phyloP scores from a whole-genome alignment of 208 protist species.

The Trypanosoma cruzi region DNA sequence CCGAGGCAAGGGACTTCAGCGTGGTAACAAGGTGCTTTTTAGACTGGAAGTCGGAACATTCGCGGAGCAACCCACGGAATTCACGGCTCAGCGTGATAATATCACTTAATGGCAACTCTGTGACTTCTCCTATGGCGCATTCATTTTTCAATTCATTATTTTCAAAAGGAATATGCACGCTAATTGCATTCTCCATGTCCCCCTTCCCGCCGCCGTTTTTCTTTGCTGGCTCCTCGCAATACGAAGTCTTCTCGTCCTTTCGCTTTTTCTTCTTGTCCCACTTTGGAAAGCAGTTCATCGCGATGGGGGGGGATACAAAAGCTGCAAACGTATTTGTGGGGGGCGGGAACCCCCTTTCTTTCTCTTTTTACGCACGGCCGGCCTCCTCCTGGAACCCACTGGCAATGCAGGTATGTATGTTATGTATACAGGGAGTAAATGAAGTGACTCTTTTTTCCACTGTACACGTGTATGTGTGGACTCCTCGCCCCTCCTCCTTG shows the following conservation, averaged over 20 bases:
- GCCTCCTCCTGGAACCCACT: too few species aligned
- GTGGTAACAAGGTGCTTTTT: slow-evolving; percentile 16
- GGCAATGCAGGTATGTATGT: too few species aligned
- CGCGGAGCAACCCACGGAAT: slow-evolving; percentile 14
- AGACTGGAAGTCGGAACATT: slow-evolving; percentile 2
- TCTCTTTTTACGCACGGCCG: too few species aligned
- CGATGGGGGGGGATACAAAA: too few species aligned
- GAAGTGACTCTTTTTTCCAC: too few species aligned
- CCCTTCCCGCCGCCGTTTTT: background rate
- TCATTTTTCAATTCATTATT: background rate
- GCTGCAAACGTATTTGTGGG: background rate
- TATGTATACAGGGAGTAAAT: background rate
- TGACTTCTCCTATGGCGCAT: background rate
- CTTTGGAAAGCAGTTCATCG: slow-evolving; percentile 10
- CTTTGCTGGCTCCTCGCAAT: slow-evolving; percentile 23
- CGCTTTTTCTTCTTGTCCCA: slow-evolving; percentile 22
- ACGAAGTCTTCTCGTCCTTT: background rate
- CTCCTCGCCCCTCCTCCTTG: background rate
- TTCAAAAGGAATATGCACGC: background rate
- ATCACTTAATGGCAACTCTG: slow-evolving; percentile 15
- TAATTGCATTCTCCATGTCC: background rate
- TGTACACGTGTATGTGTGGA: background rate
- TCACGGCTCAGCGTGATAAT: slow-evolving; percentile 17
- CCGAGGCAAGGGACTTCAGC: slow-evolving; percentile 11
- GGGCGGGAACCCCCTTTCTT: too few species aligned